These are phyloP conservation scores for Amaranthus palmeri DNA, from an alignment of 148 eudicot genomes.

Conservation along the genomic window DNA sequence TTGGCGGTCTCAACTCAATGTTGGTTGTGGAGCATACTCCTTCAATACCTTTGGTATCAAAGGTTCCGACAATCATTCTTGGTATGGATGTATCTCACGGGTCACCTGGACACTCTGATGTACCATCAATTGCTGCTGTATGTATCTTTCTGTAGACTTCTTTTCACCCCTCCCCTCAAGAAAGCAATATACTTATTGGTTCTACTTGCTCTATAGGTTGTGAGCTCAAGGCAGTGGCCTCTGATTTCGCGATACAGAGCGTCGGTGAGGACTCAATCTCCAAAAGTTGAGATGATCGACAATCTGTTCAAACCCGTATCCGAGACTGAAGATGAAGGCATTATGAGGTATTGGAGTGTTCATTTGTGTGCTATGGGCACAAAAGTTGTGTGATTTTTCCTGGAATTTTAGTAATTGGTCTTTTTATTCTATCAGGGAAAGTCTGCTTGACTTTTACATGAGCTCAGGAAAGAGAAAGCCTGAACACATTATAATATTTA, in stretches of 20 bases:
- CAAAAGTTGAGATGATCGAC: constrained; percentile 74
- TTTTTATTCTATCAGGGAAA: constrained; percentile 46
- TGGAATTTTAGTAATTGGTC: not conserved
- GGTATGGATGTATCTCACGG: constrained; percentile 80
- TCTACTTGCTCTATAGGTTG: constrained; percentile 39
- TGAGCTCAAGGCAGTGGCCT: constrained; percentile 76
- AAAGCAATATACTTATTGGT: not conserved
- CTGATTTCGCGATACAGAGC: constrained; percentile 67
- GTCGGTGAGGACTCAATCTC: constrained; percentile 56
- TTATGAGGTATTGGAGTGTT: constrained; percentile 39
- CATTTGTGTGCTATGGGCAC: not conserved
- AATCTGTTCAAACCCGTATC: constrained; percentile 21
- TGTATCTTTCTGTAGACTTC: not conserved
- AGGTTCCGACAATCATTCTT: constrained; percentile 58
- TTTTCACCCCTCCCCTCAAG: not conserved
- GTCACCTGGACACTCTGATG: constrained; percentile 63
- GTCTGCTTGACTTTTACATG: constrained; percentile 54
- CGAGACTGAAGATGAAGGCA: constrained; percentile 59
- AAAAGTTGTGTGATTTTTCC: too few relatives aligned
- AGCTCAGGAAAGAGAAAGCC: constrained; percentile 70
- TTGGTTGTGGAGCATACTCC: constrained; percentile 47
- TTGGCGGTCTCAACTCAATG: constrained; percentile 69
- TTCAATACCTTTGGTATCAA: constrained; percentile 56
- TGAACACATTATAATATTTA: constrained; percentile 71
- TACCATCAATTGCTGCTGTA: constrained; percentile 87